Evolutionary conservation across 805 yeast genomes (phyloP).

Genomic region (Lipomyces orientalis): DNA sequence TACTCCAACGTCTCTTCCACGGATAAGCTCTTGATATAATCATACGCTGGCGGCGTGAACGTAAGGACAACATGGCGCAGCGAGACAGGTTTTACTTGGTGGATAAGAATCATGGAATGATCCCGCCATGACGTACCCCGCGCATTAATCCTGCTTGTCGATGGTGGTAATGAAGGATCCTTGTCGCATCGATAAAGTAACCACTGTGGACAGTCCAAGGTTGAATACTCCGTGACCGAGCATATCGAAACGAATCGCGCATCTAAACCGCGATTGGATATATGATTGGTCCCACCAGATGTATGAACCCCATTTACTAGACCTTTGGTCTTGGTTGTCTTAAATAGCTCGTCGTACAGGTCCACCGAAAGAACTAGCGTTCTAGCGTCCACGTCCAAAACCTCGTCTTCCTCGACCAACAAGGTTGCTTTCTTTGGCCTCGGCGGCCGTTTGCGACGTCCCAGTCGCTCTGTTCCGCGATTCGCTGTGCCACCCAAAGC

Average conservation of each 20-base stretch:
- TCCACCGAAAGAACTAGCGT: not conserved
- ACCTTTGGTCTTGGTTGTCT: not conserved
- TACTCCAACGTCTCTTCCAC: constrained; percentile 46
- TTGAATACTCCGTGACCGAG: constrained; percentile 8
- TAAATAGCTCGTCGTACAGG: not conserved
- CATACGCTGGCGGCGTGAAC: constrained; percentile 57
- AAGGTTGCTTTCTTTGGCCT: constrained; percentile 1
- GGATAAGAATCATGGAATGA: constrained; percentile 25
- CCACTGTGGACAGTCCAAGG: constrained; percentile 15
- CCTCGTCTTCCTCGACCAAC: not conserved
- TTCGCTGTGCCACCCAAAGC: not conserved
- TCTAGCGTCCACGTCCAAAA: not conserved
- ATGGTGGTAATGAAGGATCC: constrained; percentile 22
- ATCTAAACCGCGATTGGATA: not conserved
- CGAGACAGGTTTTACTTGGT: constrained; percentile 32
- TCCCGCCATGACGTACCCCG: constrained; percentile 7
- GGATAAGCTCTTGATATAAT: constrained; percentile 47
- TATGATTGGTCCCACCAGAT: not conserved
- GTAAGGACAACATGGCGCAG: constrained; percentile 52
- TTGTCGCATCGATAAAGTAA: constrained; percentile 13
- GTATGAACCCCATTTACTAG: not conserved
- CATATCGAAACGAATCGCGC: constrained; percentile 11
- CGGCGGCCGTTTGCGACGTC: not conserved
- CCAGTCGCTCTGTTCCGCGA: not conserved
- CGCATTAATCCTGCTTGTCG: constrained; percentile 11